Conservation (phyloP, 1,139 yeast genomes). For the Pichia sp. region DNA sequence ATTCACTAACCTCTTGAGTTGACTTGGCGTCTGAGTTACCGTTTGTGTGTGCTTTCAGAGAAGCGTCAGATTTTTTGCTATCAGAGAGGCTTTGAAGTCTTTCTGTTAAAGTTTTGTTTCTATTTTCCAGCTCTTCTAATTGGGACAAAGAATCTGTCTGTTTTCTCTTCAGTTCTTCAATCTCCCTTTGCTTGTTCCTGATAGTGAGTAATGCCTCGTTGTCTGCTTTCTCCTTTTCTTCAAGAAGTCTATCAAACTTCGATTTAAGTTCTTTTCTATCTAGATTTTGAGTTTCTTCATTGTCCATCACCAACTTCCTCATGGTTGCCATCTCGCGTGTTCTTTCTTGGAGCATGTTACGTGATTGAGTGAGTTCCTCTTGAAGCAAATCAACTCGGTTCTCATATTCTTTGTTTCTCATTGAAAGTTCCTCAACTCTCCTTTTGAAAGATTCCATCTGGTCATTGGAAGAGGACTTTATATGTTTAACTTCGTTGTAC, state of each 20-base stretch:
- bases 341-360: conserved; percentile 71
- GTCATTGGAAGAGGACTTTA: conserved; percentile 47
- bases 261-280: conserved; percentile 46
- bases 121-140: conserved; percentile 10
- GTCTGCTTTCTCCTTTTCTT: conserved; percentile 60
- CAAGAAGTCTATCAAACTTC: conserved; percentile 41
- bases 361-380: conserved; percentile 74
- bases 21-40: not conserved
- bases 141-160: conserved; percentile 32
- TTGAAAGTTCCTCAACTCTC: conserved; percentile 73
- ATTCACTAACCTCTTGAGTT: conserved; percentile 11
- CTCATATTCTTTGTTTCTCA: conserved; percentile 64
- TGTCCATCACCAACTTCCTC: conserved; percentile 63
- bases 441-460: conserved; percentile 59
- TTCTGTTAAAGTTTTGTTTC: conserved; percentile 11
- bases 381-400: conserved; percentile 63
- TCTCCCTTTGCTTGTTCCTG: conserved; percentile 49
- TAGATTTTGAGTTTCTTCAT: conserved; percentile 54
- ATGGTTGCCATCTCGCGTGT: conserved; percentile 73
- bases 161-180: conserved; percentile 47
- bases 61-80: not conserved
- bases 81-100: conserved; percentile 2
- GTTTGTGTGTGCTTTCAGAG: not conserved
- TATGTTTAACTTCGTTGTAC: conserved; percentile 44
- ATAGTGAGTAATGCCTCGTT: conserved; percentile 46